Conservation (phyloP, 768 basidiomycete genomes). For the Collybia mongolica region DNA sequence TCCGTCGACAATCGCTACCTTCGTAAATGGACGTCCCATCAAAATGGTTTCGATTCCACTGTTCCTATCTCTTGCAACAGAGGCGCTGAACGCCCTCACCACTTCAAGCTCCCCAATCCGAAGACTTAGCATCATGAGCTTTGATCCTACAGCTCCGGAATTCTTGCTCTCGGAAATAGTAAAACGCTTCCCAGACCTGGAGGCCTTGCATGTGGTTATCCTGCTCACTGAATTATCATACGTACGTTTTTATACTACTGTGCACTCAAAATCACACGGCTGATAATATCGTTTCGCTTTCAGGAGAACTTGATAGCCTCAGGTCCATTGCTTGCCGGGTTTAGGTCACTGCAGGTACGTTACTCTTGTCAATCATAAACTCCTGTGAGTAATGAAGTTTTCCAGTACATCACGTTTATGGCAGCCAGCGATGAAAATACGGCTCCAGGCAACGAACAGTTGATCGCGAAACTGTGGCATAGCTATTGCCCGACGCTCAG, state of each 20-base stretch:
- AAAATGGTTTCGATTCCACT: conserved; percentile 52
- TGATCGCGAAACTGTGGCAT: conserved; percentile 57
- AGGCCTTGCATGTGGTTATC: conserved; percentile 62
- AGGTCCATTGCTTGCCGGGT: conserved; percentile 36
- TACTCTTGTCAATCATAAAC: not conserved
- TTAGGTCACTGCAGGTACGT: conserved; percentile 37
- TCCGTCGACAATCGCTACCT: conserved; percentile 39
- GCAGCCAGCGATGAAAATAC: conserved; percentile 34
- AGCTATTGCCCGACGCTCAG: conserved; percentile 55
- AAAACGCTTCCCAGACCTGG: conserved; percentile 43
- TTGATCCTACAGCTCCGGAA: conserved; percentile 45
- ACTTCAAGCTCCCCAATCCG: conserved; percentile 36
- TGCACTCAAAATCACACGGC: not conserved
- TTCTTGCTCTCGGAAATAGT: conserved; percentile 48
- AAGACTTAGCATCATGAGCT: conserved; percentile 57
- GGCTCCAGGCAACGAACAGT: conserved; percentile 39
- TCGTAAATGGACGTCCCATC: conserved; percentile 49
- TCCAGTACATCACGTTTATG: conserved; percentile 61
- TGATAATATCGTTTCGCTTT: not conserved
- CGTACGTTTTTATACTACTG: conserved; percentile 28
- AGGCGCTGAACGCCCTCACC: conserved; percentile 43
- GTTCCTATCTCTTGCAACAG: conserved; percentile 35
- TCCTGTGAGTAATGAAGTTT: not conserved
- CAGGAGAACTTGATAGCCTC: conserved; percentile 44
- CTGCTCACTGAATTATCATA: conserved; percentile 47